Conservation (phyloP, 768 basidiomycete genomes). For the Terana coerulea region DNA sequence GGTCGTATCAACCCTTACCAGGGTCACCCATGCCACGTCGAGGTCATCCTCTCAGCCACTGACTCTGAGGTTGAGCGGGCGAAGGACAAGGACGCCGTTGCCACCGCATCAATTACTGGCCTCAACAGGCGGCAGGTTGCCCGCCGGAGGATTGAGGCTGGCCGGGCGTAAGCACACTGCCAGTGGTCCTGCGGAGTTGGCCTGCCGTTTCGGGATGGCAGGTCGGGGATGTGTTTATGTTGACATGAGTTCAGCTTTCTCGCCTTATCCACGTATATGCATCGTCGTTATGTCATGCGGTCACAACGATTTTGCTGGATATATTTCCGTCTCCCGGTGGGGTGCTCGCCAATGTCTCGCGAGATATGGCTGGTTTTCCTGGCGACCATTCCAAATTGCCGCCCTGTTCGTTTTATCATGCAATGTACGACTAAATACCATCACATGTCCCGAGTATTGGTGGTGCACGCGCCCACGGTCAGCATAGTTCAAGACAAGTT, state of each 20-base stretch:
- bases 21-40: slow-evolving; percentile 95
- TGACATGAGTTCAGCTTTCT: slow-evolving; percentile 13
- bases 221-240: not conserved
- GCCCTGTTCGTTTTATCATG: too few relatives aligned
- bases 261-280: slow-evolving; percentile 27
- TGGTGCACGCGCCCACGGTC: too few relatives aligned
- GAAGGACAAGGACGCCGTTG: slow-evolving; percentile 70
- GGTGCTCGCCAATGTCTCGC: too few relatives aligned
- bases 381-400: too few relatives aligned
- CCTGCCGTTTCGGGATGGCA: slow-evolving; percentile 12
- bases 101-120: slow-evolving; percentile 48
- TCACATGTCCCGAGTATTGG: too few relatives aligned
- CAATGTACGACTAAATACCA: too few relatives aligned
- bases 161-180: slow-evolving; percentile 34
- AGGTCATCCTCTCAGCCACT: slow-evolving; percentile 82
- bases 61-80: slow-evolving; percentile 88
- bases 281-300: slow-evolving; percentile 24
- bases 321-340: too few relatives aligned
- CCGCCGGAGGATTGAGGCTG: slow-evolving; percentile 84
- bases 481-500: too few relatives aligned
- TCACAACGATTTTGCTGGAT: slow-evolving; percentile 17
- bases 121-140: slow-evolving; percentile 86
- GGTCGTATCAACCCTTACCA: slow-evolving; percentile 99
- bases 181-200: slow-evolving; percentile 8
- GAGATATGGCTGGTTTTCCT: too few relatives aligned